Evolutionary conservation across 805 yeast species (phyloP).

Genomic region (Candida pseudofarinosa): DNA sequence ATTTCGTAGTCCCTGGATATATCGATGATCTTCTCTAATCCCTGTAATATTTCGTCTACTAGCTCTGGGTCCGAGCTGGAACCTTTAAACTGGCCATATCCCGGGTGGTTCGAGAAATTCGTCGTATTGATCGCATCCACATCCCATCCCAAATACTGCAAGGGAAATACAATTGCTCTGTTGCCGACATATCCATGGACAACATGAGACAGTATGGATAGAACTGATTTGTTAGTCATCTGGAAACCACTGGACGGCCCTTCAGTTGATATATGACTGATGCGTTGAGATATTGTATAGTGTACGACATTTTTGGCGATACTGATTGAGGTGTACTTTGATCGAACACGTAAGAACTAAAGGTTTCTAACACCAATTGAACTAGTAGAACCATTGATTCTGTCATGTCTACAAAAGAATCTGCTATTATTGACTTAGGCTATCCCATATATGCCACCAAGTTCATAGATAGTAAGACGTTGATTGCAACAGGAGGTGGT

Average conservation of each 20-base stretch:
- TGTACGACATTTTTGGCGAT: constrained; percentile 1
- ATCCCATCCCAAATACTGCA: constrained; percentile 65
- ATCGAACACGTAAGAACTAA: not conserved
- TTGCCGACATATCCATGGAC: constrained; percentile 74
- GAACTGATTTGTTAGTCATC: constrained; percentile 18
- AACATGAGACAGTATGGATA: constrained; percentile 66
- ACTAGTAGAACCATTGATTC: not conserved
- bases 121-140: constrained; percentile 65
- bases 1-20: constrained; percentile 47
- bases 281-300: not conserved
- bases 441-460: constrained; percentile 81
- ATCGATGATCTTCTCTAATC: constrained; percentile 33
- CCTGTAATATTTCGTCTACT: constrained; percentile 24
- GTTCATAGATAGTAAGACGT: constrained; percentile 55
- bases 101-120: constrained; percentile 68
- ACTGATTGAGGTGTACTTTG: not conserved
- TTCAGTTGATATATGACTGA: not conserved
- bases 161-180: constrained; percentile 60
- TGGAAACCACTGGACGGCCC: no score
- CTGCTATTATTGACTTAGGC: constrained; percentile 44
- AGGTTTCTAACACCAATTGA: not conserved
- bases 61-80: constrained; percentile 33
- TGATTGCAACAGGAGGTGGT: constrained; percentile 89
- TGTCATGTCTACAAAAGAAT: constrained; percentile 29
- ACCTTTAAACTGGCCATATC: constrained; percentile 58